These are phyloP conservation scores for Podaxis mareebaensis DNA, from an alignment of 768 basidiomycete genomes.

Conservation along the genomic window DNA sequence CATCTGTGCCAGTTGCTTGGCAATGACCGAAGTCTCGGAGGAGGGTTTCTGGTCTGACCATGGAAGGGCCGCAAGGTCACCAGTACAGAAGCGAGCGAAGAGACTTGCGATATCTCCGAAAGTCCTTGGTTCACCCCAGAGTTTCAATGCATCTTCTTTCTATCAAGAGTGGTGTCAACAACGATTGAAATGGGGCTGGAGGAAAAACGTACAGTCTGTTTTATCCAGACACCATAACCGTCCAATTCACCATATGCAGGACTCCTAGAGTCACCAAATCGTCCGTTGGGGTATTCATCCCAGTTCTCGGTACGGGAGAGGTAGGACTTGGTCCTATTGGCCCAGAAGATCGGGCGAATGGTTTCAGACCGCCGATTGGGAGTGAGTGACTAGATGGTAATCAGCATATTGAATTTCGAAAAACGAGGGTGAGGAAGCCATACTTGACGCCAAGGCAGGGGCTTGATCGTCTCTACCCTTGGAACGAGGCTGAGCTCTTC, in stretches of 20 bases:
- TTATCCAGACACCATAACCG: conserved; percentile 92
- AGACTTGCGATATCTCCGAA: conserved; percentile 67
- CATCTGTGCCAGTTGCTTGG: conserved; percentile 76
- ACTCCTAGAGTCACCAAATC: conserved; percentile 96
- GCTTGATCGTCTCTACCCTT: conserved; percentile 87
- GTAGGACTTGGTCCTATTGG: conserved; percentile 94
- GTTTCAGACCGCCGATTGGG: conserved; percentile 88
- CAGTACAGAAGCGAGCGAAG: conserved; percentile 83
- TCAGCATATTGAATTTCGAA: conserved; percentile 16
- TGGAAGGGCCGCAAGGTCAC: conserved; percentile 75
- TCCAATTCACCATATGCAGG: conserved; percentile 98
- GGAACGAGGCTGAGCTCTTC: conserved; percentile 90
- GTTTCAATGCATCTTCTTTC: conserved; percentile 83
- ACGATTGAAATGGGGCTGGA: conserved; percentile 10
- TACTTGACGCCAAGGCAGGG: conserved; percentile 96
- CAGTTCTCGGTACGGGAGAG: conserved; percentile 96
- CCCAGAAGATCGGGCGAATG: conserved; percentile 99
- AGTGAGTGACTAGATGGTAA: conserved; percentile 71
- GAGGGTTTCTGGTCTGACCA: conserved; percentile 94
- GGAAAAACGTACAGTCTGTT: conserved; percentile 63
- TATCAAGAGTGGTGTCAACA: conserved; percentile 28
- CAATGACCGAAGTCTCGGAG: conserved; percentile 80
- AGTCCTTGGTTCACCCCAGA: conserved; percentile 83
- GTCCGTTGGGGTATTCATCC: conserved; percentile 99
- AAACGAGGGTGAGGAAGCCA: conserved; percentile 20